Evolutionary conservation across 2,329 filamentous ascomycete species (phyloP), one percentile per base, ranked within the genome.

Genomic region (Fusarium buxicola): DNA sequence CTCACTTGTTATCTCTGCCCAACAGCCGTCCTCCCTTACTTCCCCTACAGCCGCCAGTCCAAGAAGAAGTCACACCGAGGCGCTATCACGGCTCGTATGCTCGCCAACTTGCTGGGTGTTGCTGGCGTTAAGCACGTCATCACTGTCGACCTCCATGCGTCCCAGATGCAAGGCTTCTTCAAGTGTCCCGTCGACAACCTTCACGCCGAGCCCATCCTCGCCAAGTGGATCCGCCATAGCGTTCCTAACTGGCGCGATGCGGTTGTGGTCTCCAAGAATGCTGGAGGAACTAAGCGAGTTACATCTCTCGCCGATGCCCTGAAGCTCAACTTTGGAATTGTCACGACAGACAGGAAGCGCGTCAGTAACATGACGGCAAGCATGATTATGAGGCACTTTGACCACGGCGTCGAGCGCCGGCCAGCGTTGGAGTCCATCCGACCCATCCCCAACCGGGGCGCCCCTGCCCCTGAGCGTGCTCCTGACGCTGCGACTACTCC

Each of bases 151-250:
- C 85, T 99, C 27, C 95, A 99, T 80, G 92, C 92, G 49, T 93
- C 91, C n/a, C 95, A 98, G 81, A 98, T 98, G 92, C 95, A 99
- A 80, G 95, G 95, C 56, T 99, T 99, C 81, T 99, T 99, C 84
- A 92, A 92, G 73, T 97, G 94, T 69, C 95, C 95, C 0, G 94
- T 99, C 58, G 95, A 99, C 78, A 98, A 99, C 74, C 88, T 99
- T 49, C 92, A 97, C 70, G 95, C 95, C 47, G 95, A 99, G 76
- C 94, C 95, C 13, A 85, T 98, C 63, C 92, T 99, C 72, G 93
- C 94, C 50, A 91, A 92, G 69, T 99, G 95, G 95, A 96, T 99
- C 71, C 89, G 90, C 59, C 87, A 90, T 75, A 95, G 97, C 73
- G 90, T 99, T 34, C 83, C 87, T 12, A 87, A 91, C 65, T 99